A percentile compares a stretch with the other conserved stretches of the same genome.
Conservation (phyloP, 257 asterid genomes). For the Primulina tabacum region DNA sequence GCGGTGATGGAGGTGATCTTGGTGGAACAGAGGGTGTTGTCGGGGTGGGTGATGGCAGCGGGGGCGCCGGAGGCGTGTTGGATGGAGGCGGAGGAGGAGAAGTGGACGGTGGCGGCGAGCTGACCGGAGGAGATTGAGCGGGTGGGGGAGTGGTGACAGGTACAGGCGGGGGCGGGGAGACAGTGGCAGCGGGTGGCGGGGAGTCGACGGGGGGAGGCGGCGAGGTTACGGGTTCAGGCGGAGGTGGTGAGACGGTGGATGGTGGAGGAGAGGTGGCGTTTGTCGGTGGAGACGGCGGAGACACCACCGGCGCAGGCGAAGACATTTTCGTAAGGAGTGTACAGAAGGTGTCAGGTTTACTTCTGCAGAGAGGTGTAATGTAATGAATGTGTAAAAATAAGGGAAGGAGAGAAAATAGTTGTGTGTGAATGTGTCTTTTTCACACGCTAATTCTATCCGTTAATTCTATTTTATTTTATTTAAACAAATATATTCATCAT, state of each 20-base stretch:
- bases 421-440: no score
- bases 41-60: slow-evolving; percentile 23
- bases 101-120: slow-evolving; percentile 36
- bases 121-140: slow-evolving; percentile 31
- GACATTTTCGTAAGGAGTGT: slow-evolving; percentile 27
- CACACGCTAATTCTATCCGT: no score
- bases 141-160: slow-evolving; percentile 34
- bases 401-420: background rate
- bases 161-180: slow-evolving; percentile 32
- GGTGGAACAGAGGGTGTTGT: slow-evolving; percentile 25
- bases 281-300: slow-evolving; percentile 45
- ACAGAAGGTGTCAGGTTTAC: background rate
- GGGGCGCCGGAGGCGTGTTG: slow-evolving; percentile 31
- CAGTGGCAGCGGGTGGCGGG: slow-evolving; percentile 27
- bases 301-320: slow-evolving; percentile 51
- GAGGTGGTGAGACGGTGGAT: slow-evolving; percentile 27
- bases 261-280: slow-evolving; percentile 43
- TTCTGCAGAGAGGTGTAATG: background rate
- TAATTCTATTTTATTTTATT: no score
- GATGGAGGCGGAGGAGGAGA: slow-evolving; percentile 32
- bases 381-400: background rate
- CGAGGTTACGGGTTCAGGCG: slow-evolving; percentile 26
- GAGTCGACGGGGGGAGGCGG: slow-evolving; percentile 25
- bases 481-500: no score
- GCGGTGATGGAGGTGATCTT: slow-evolving; percentile 31